phyloP scores from a whole-genome alignment of 805 yeast species.

The Kazachstania kunashirensis region DNA sequence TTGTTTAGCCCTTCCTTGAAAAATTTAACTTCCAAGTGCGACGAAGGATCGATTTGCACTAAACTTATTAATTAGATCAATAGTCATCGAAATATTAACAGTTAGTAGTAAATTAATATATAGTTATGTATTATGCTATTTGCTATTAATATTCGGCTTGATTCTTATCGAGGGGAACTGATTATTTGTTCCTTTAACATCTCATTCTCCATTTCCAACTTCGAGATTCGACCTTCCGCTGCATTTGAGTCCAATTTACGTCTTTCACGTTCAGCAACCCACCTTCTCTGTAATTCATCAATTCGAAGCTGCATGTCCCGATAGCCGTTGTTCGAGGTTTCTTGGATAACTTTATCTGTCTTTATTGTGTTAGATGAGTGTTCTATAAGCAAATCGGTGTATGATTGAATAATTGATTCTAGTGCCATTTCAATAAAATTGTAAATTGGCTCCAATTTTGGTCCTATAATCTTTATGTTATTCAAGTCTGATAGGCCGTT shows the following conservation, averaged over 20 bases:
- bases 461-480: constrained; percentile 23
- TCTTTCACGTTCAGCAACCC: constrained; percentile 66
- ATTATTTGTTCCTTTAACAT: constrained; percentile 28
- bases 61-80: too few species aligned
- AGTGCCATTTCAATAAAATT: constrained; percentile 53
- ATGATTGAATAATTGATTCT: constrained; percentile 48
- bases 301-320: constrained; percentile 40
- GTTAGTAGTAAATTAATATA: too few species aligned
- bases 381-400: constrained; percentile 29
- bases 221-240: constrained; percentile 40
- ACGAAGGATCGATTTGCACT: too few species aligned
- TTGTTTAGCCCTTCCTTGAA: too few species aligned
- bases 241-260: constrained; percentile 52
- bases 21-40: too few species aligned
- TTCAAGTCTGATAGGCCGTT: constrained; percentile 17
- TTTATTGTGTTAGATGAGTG: not conserved
- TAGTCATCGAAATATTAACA: too few species aligned
- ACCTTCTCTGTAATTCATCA: constrained; percentile 51
- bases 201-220: constrained; percentile 47
- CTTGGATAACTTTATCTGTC: constrained; percentile 4
- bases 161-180: too few species aligned
- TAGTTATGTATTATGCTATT: too few species aligned
- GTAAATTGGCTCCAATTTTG: constrained; percentile 36
- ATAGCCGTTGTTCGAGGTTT: not conserved
- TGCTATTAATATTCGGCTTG: too few species aligned